These are phyloP conservation scores for Agroathelia rolfsii DNA, from an alignment of 1,284 basidiomycete species.

Conservation along the genomic window DNA sequence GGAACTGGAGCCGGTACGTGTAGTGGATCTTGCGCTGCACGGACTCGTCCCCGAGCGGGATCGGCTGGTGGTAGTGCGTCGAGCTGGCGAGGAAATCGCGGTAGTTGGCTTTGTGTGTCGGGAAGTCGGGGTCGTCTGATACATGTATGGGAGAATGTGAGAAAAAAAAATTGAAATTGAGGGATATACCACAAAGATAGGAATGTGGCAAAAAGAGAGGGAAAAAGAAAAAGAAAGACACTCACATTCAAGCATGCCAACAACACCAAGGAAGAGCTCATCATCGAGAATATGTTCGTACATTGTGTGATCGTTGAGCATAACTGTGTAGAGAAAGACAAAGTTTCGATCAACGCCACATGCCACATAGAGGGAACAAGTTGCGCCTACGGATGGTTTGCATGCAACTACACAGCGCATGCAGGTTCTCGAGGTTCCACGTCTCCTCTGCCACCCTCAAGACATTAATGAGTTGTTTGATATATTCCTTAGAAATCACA, in stretches of 20 bases:
- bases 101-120: constrained; percentile 90
- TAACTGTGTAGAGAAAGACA: constrained; percentile 43
- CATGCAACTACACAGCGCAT: constrained; percentile 86
- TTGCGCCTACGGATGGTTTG: constrained; percentile 92
- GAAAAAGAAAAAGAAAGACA: constrained; percentile 14
- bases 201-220: constrained; percentile 7
- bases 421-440: constrained; percentile 82
- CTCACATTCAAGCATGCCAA: constrained; percentile 96
- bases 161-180: constrained; percentile 1
- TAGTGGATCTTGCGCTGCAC: constrained; percentile 90
- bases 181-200: too few species aligned
- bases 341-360: constrained; percentile 7
- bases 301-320: constrained; percentile 90
- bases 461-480: constrained; percentile 78
- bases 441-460: constrained; percentile 86
- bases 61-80: constrained; percentile 80
- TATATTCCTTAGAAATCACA: constrained; percentile 57
- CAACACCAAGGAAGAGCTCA: constrained; percentile 84
- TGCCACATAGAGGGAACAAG: constrained; percentile 13
- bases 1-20: constrained; percentile 92
- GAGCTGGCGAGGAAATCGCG: constrained; percentile 82
- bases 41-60: constrained; percentile 63
- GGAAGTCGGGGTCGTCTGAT: constrained; percentile 94
- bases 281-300: constrained; percentile 95
- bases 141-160: constrained; percentile 7